phyloP scores from a whole-genome alignment of 1,139 yeast species.

The Kazachstania sp. region DNA sequence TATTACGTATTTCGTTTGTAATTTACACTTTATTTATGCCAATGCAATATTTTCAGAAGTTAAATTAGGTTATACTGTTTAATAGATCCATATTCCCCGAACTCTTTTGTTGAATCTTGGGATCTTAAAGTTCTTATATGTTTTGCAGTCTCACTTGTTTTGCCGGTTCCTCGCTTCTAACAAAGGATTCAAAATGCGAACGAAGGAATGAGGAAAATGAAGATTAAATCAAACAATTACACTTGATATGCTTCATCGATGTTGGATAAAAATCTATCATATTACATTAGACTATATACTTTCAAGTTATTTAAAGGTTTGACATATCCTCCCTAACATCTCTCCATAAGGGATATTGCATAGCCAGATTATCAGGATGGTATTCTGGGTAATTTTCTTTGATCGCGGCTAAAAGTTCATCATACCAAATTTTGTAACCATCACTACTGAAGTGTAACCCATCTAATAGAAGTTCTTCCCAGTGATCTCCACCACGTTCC shows the following conservation, averaged over 20 bases:
- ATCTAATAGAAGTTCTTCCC: constrained; percentile 37
- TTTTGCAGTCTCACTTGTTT: no score
- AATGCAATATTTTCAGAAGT: no score
- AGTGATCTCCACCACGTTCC: constrained; percentile 16
- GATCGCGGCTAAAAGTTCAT: constrained; percentile 37
- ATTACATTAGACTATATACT: not conserved
- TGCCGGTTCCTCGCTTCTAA: no score
- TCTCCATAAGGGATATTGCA: constrained; percentile 36
- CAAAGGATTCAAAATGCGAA: no score
- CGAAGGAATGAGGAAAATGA: no score
- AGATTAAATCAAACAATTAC: no score
- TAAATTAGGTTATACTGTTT: no score
- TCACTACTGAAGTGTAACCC: constrained; percentile 62
- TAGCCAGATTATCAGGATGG: constrained; percentile 34
- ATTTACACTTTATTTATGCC: not conserved
- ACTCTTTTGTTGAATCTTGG: no score
- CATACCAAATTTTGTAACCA: constrained; percentile 50
- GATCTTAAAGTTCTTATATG: no score
- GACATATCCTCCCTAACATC: constrained; percentile 27
- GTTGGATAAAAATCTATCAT: not conserved
- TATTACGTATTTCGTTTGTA: not conserved
- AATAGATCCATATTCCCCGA: no score
- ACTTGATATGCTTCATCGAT: no score
- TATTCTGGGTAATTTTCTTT: constrained; percentile 40
- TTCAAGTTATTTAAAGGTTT: constrained; percentile 7